These are phyloP conservation scores for Candida vartiovaarae DNA, from an alignment of 805 yeast species.

Conservation along the genomic window DNA sequence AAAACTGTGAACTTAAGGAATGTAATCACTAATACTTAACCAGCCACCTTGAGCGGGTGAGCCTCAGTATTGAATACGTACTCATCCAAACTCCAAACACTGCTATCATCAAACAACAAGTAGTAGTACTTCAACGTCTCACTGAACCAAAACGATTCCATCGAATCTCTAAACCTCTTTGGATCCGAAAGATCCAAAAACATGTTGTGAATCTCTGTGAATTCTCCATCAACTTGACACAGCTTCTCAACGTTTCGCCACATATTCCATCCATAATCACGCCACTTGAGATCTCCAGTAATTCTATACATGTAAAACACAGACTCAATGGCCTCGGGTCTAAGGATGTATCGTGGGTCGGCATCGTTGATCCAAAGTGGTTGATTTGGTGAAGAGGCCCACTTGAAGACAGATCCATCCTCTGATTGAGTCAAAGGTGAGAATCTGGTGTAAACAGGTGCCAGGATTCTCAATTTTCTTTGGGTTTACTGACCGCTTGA, in stretches of 20 bases:
- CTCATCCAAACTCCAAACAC: conserved; percentile 40
- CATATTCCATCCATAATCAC: conserved; percentile 46
- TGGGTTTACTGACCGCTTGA: not conserved
- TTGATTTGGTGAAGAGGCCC: conserved; percentile 13
- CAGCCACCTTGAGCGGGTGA: conserved; percentile 39
- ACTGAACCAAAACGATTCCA: conserved; percentile 50
- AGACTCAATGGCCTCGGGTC: conserved; percentile 59
- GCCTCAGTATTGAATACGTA: conserved; percentile 58
- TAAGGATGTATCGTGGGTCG: conserved; percentile 35
- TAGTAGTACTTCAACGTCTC: conserved; percentile 54
- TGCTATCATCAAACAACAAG: conserved; percentile 38
- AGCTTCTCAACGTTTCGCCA: conserved; percentile 31
- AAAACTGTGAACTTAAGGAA: not conserved
- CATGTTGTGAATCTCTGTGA: conserved; percentile 35
- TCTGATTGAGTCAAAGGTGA: conserved; percentile 2
- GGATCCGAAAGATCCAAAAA: conserved; percentile 24
- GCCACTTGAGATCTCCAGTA: conserved; percentile 54
- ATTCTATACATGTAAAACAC: conserved; percentile 51
- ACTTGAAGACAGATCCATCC: conserved; percentile 11
- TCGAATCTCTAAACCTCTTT: conserved; percentile 24
- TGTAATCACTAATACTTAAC: not conserved
- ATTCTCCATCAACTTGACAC: conserved; percentile 27
- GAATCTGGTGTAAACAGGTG: not conserved
- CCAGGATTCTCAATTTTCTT: not conserved
- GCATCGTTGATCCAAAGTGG: conserved; percentile 28